These are phyloP conservation scores for Cystoderma amianthinum DNA, from an alignment of 768 basidiomycete genomes.

Conservation along the genomic window DNA sequence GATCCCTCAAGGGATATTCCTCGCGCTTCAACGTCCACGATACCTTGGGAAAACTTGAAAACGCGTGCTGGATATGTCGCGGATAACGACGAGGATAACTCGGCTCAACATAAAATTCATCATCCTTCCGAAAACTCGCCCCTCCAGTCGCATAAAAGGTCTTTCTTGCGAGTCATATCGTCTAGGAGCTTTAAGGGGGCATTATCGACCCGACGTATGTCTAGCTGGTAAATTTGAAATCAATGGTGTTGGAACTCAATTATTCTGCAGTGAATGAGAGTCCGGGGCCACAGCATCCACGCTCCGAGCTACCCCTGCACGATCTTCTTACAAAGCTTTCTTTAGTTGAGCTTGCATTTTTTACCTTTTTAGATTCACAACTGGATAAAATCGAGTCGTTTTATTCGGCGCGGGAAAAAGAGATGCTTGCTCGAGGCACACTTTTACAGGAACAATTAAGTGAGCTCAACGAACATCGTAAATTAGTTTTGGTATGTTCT, in stretches of 20 bases:
- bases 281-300: no score
- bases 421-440: slow-evolving; percentile 41
- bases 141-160: no score
- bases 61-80: neutral
- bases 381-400: slow-evolving; percentile 84
- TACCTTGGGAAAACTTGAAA: no score
- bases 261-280: no score
- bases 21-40: no score
- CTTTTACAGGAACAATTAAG: slow-evolving; percentile 61
- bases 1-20: no score
- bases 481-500: slow-evolving; percentile 48
- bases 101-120: neutral
- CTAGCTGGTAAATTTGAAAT: no score
- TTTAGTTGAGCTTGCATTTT: slow-evolving; percentile 62
- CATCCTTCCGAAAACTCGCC: no score
- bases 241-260: no score
- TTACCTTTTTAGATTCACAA: slow-evolving; percentile 69
- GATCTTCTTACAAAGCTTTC: slow-evolving; percentile 50
- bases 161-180: neutral
- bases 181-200: neutral
- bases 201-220: no score
- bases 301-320: slow-evolving; percentile 28
- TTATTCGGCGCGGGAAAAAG: slow-evolving; percentile 64
- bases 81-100: neutral
- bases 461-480: slow-evolving; percentile 67